Evolutionary conservation across 164 flowering plant species (phyloP).

Genomic region (Magnolia officinalis): DNA sequence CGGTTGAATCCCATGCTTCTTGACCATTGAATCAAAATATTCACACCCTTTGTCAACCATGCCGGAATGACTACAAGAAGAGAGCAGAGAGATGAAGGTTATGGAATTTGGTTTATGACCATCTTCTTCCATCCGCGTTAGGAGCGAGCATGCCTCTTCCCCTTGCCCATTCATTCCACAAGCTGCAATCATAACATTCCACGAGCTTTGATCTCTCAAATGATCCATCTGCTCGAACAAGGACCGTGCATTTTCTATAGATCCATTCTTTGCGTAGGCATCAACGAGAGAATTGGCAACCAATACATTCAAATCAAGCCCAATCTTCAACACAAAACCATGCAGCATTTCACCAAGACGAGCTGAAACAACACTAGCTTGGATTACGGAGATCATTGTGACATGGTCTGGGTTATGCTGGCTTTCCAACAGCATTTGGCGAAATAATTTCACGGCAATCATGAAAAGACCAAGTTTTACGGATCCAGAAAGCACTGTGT

Average conservation of each 20-base stretch:
- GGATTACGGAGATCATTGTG: conserved; percentile 27
- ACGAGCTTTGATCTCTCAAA: conserved; percentile 33
- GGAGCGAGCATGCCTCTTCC: conserved; percentile 21
- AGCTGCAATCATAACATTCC: conserved; percentile 41
- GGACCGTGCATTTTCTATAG: conserved; percentile 22
- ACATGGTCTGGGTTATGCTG: conserved; percentile 27
- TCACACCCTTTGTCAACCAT: conserved; percentile 26
- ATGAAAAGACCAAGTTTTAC: conserved; percentile 17
- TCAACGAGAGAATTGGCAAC: conserved; percentile 33
- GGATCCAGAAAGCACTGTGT: conserved; percentile 32
- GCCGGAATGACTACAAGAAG: conserved; percentile 42
- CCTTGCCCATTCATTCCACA: conserved; percentile 40
- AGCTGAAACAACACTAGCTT: conserved; percentile 23
- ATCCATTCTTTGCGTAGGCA: conserved; percentile 33
- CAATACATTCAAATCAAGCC: conserved; percentile 20
- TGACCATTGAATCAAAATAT: conserved; percentile 28
- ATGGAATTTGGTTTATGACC: conserved; percentile 28
- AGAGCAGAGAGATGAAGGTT: conserved; percentile 34
- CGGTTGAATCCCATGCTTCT: conserved; percentile 24
- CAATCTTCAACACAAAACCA: conserved; percentile 24
- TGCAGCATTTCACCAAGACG: conserved; percentile 24
- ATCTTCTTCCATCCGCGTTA: conserved; percentile 23
- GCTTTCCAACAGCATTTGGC: conserved; percentile 27
- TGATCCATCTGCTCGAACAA: conserved; percentile 29
- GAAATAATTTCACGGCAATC: conserved; percentile 23